Evolutionary conservation across 768 basidiomycete genomes (phyloP), one percentile per base, ranked within the genome.

Genomic region (Kwoniella sp.): DNA sequence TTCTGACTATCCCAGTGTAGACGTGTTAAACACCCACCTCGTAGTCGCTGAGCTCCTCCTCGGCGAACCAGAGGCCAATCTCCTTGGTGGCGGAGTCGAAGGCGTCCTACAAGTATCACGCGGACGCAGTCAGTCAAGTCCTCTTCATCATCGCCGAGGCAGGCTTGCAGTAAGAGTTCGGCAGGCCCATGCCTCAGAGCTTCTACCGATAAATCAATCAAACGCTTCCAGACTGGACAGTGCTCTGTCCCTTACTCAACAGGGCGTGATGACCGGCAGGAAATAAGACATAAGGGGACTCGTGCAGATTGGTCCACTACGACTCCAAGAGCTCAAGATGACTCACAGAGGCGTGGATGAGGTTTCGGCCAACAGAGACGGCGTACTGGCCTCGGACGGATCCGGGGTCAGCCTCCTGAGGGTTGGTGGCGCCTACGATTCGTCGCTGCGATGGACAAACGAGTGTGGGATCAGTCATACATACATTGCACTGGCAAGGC

Each of bases 401-500:
- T 67, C 75, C 75, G 17, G 75, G 75, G 63, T 77, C 73, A 53
- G 72, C 68, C 25, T 77, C 75, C n/a, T 60, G 72, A 1, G 75
- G 75, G 73, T 77, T 77, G 57, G 75, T 77, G 41, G 75, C 75
- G 31, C 75, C 75, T 55, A 77, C 75, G 56, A 77, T 77, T 45
- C 75, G 63, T 48, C 75, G 75, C 75, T 77, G 59, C 41, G 26
- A 5, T 28, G 5, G n/a, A n/a, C n/a, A n/a, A n/a, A n/a, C n/a
- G n/a, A n/a, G n/a, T n/a, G n/a, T n/a, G n/a, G n/a, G n/a, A n/a
- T n/a, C n/a, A n/a, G n/a, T n/a, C n/a, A n/a, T n/a, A n/a, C n/a
- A n/a, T n/a, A n/a, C n/a, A n/a, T n/a, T 31, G n/a, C 17, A 20
- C 23, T 53, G 23, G 22, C n/a, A n/a, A n/a, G n/a, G n/a, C n/a